Percentiles rank a stretch among this genome's conserved stretches.
phyloP scores from a whole-genome alignment of 495 filamentous ascomycete genomes.

The Penicillium ochrochloron region DNA sequence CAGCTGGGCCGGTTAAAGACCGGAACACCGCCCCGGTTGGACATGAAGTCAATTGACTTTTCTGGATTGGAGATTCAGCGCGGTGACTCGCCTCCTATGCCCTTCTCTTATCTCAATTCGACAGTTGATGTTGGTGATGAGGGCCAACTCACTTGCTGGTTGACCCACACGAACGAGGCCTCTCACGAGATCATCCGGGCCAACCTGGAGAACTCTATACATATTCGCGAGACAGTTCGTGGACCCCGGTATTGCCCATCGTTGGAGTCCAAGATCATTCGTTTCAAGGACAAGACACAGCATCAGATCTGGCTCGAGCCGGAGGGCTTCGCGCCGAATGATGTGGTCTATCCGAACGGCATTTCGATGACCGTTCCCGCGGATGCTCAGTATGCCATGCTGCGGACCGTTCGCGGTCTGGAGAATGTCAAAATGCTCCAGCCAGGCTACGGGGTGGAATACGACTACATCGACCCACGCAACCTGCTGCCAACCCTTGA shows the following conservation, averaged over 20 bases:
- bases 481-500: conserved; percentile 85
- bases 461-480: conserved; percentile 97
- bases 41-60: conserved; percentile 83
- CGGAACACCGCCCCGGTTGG: conserved; percentile 88
- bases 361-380: conserved; percentile 95
- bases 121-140: conserved; percentile 70
- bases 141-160: conserved; percentile 77
- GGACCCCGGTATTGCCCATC: conserved; percentile 96
- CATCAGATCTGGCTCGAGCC: conserved; percentile 97
- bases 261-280: conserved; percentile 90
- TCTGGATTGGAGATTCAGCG: conserved; percentile 67
- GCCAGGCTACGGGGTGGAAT: conserved; percentile 96
- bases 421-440: conserved; percentile 94
- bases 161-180: conserved; percentile 80
- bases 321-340: conserved; percentile 84
- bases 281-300: conserved; percentile 74
- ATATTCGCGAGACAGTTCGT: conserved; percentile 94
- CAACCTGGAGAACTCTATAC: conserved; percentile 90
- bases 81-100: conserved; percentile 84
- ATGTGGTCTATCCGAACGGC: conserved; percentile 94
- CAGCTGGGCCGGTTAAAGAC: conserved; percentile 91
- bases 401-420: conserved; percentile 82
- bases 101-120: conserved; percentile 90
- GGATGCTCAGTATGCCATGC: conserved; percentile 79
- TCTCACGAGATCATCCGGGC: conserved; percentile 83